Evolutionary conservation across 352 stramenopile species (phyloP).

Genomic region (Pelagophyceae sp.): DNA sequence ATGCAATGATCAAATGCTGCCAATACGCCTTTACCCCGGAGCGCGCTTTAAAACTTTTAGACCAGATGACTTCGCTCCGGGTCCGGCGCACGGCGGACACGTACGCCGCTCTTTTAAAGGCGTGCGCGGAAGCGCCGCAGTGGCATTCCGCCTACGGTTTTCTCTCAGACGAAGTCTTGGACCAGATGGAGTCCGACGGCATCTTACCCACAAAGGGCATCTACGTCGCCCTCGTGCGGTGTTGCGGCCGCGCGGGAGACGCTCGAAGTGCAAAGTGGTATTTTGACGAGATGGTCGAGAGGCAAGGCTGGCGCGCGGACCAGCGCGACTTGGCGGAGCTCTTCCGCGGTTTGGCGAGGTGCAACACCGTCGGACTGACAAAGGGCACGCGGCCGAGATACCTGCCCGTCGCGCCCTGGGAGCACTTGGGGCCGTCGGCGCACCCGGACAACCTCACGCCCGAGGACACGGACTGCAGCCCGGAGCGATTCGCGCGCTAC

Average conservation of each 20-base stretch:
- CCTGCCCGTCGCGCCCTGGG: neutral
- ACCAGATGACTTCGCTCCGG: neutral
- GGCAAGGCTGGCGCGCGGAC: neutral
- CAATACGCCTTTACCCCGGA: neutral
- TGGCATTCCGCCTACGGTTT: neutral
- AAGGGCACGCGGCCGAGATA: neutral
- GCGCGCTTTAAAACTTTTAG: neutral
- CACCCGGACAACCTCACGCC: neutral
- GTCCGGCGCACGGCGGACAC: neutral
- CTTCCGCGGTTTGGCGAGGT: neutral
- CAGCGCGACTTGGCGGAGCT: neutral
- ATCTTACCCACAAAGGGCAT: neutral
- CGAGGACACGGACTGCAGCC: neutral
- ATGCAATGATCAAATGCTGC: neutral
- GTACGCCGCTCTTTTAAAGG: neutral
- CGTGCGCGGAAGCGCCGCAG: neutral
- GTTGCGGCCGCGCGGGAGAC: neutral
- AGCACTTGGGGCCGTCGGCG: neutral
- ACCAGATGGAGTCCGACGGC: constrained; percentile 11
- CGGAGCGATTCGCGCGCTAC: neutral
- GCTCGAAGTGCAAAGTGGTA: neutral
- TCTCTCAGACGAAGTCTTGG: neutral
- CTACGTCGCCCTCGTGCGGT: neutral
- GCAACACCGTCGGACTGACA: neutral
- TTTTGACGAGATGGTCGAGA: neutral